phyloP scores from a whole-genome alignment of 257 asterid species.

The Gentiana straminea region DNA sequence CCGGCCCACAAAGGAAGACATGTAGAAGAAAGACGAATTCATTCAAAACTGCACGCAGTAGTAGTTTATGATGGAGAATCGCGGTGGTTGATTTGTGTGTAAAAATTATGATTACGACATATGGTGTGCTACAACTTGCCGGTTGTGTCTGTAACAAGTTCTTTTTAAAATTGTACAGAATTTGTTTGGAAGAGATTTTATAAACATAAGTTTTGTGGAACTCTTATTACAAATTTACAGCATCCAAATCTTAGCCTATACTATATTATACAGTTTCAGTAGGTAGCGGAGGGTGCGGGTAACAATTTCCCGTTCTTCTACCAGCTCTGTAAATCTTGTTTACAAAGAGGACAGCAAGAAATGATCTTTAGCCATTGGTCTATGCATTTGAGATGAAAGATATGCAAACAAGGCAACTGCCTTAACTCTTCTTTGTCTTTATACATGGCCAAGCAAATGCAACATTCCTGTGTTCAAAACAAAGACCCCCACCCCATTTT shows the following conservation, averaged over 20 bases:
- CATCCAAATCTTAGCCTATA: too few relatives aligned
- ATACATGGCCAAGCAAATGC: conserved; percentile 79
- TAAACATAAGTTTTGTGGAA: too few relatives aligned
- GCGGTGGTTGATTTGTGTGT: conserved; percentile 5
- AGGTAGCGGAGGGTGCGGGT: too few relatives aligned
- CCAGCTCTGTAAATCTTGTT: conserved; percentile 28
- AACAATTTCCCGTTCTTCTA: too few relatives aligned
- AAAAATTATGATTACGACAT: not conserved
- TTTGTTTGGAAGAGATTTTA: too few relatives aligned
- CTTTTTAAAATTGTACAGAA: too few relatives aligned
- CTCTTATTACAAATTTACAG: too few relatives aligned
- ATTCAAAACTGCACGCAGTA: not conserved
- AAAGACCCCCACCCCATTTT: too few relatives aligned
- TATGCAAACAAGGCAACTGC: conserved; percentile 68
- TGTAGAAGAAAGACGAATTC: not conserved
- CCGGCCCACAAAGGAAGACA: conserved; percentile 15
- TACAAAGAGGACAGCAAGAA: conserved; percentile 64
- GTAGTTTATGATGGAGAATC: not conserved
- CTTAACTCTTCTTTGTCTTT: conserved; percentile 80
- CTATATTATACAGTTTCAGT: too few relatives aligned
- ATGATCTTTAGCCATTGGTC: conserved; percentile 92
- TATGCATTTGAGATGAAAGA: conserved; percentile 77
- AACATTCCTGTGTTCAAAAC: conserved; percentile 61
- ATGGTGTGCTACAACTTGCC: too few relatives aligned
- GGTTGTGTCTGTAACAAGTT: too few relatives aligned